A percentile compares a stretch with the other conserved stretches of the same genome.
These are phyloP conservation scores for Tardiomyces depauwii DNA, from an alignment of 1,139 yeast species.

Conservation along the genomic window DNA sequence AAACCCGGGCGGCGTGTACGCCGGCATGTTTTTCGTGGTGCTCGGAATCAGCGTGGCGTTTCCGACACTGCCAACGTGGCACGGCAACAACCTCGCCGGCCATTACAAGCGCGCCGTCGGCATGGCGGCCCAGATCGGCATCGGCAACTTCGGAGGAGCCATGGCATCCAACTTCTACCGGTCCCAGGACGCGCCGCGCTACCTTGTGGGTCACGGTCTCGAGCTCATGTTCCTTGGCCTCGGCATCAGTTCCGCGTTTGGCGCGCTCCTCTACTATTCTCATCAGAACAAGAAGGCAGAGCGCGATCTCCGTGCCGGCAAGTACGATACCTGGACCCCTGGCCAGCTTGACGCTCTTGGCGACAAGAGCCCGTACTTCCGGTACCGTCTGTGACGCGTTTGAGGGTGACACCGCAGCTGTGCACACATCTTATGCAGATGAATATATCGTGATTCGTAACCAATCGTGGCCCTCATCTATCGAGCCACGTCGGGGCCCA, in stretches of 20 bases:
- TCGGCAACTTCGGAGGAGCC: conserved; percentile 36
- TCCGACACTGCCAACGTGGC: conserved; percentile 32
- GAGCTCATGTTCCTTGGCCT: neutral
- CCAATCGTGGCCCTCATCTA: too few relatives aligned
- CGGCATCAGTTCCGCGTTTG: too few relatives aligned
- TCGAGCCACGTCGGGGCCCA: conserved; percentile 49
- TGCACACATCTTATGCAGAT: neutral
- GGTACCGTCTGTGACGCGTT: conserved; percentile 4
- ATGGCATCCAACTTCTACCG: conserved; percentile 32
- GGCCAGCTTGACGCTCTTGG: conserved; percentile 24
- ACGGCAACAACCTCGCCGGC: conserved; percentile 30
- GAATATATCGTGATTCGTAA: too few relatives aligned
- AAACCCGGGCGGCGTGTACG: conserved; percentile 32
- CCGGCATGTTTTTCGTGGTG: conserved; percentile 36
- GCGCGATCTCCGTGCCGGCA: conserved; percentile 16
- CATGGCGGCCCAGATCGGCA: conserved; percentile 30
- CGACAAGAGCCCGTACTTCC: conserved; percentile 24
- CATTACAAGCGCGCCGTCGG: conserved; percentile 33
- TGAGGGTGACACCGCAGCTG: neutral
- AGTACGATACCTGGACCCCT: conserved; percentile 17
- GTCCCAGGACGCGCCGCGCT: conserved; percentile 21
- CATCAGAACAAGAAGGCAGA: conserved; percentile 4
- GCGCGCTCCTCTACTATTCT: neutral
- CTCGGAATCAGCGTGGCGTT: conserved; percentile 28
- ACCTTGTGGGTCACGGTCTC: conserved; percentile 26